Percentiles rank a stretch among this genome's conserved stretches.
Conservation (phyloP, 108 stramenopile genomes). For the Skeletonema grethae region DNA sequence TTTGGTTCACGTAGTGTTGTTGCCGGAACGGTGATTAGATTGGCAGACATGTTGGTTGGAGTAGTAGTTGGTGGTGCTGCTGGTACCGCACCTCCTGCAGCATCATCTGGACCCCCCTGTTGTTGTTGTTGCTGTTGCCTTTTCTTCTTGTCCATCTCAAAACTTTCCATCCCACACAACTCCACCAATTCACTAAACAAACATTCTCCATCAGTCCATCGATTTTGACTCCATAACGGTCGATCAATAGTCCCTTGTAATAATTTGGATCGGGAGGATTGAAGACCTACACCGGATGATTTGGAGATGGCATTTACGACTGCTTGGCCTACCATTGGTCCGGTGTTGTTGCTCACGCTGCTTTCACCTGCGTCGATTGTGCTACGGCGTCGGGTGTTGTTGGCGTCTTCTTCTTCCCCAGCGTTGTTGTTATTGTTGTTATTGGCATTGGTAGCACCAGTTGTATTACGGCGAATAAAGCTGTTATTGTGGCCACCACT, state of each 20-base stretch:
- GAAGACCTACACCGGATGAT: constrained; percentile 22
- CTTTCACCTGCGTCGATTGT: constrained; percentile 2
- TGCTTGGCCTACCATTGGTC: constrained; percentile 44
- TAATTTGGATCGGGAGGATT: constrained; percentile 26
- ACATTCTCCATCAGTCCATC: constrained; percentile 53
- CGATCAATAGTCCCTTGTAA: constrained; percentile 48
- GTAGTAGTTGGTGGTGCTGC: not conserved
- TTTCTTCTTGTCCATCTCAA: constrained; percentile 9
- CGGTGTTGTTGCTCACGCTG: constrained; percentile 2
- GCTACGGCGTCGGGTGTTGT: not conserved
- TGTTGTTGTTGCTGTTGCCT: not conserved
- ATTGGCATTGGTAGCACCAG: not conserved
- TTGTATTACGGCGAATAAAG: not conserved
- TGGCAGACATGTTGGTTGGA: constrained; percentile 27
- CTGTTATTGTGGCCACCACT: not conserved
- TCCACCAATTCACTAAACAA: constrained; percentile 38
- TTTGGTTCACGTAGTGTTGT: constrained; percentile 3
- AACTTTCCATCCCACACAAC: constrained; percentile 31
- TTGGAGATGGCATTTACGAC: constrained; percentile 39
- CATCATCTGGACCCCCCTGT: constrained; percentile 3
- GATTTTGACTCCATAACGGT: constrained; percentile 38
- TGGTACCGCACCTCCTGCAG: not conserved
- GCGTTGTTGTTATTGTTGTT: not conserved
- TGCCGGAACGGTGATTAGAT: constrained; percentile 44
- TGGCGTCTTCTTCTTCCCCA: no score